A percentile compares a stretch with the other conserved stretches of the same genome.
phyloP scores from a whole-genome alignment of 306 rosid genomes.

The Cyclanthera cordifolia region DNA sequence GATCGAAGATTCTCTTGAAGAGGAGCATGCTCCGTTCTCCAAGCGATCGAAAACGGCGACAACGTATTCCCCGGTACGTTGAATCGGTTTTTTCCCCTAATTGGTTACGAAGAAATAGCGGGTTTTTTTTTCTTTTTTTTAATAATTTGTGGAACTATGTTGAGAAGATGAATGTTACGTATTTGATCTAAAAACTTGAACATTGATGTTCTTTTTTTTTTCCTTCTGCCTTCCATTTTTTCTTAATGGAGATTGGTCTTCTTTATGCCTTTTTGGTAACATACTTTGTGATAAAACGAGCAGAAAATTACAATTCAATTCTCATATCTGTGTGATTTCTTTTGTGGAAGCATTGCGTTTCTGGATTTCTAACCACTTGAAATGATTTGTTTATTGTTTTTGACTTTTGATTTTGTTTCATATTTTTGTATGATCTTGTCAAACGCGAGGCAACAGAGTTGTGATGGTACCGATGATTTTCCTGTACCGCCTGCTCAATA shows the following conservation, averaged over 20 bases:
- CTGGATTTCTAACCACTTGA: background rate
- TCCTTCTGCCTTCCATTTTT: background rate
- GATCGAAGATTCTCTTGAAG: constrained; percentile 59
- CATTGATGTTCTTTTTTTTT: background rate
- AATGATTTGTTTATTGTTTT: too few relatives aligned
- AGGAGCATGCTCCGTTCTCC: constrained; percentile 39
- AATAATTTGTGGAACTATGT: background rate
- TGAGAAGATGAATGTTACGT: background rate
- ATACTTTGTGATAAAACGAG: background rate
- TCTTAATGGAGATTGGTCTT: background rate
- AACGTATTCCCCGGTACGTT: constrained; percentile 34
- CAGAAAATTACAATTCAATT: too few relatives aligned
- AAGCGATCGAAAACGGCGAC: constrained; percentile 49
- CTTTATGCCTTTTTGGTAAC: background rate
- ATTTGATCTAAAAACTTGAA: background rate
- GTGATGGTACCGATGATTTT: constrained; percentile 20
- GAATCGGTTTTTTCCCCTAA: background rate
- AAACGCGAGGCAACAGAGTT: constrained; percentile 27
- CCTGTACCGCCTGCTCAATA: constrained; percentile 31
- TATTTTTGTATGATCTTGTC: constrained; percentile 15
- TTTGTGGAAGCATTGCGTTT: background rate
- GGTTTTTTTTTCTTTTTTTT: background rate
- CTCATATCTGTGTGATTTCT: too few relatives aligned
- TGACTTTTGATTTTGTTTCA: background rate
- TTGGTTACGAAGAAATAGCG: constrained; percentile 9